A percentile compares a stretch with the other conserved stretches of the same genome.
Conservation (phyloP, 1,284 basidiomycete species). For the Vanrija pseudolonga region DNA sequence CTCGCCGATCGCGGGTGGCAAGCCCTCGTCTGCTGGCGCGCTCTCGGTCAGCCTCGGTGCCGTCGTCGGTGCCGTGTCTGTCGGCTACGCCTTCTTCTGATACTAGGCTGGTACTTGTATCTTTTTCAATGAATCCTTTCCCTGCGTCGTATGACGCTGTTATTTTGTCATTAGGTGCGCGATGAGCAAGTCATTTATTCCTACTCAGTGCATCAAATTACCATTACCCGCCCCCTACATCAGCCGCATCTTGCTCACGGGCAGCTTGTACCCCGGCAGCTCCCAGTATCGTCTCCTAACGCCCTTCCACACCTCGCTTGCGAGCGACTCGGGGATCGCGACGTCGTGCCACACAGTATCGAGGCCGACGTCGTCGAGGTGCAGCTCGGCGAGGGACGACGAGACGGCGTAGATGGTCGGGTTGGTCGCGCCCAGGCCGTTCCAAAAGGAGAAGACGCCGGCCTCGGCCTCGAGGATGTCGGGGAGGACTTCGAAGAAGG, state of each 20-base stretch:
- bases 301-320: conserved; percentile 49
- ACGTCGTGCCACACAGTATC: conserved; percentile 48
- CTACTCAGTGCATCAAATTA: neutral
- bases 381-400: conserved; percentile 77
- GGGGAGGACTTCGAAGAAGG: conserved; percentile 80
- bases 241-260: conserved; percentile 40
- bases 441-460: conserved; percentile 91
- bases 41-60: no score
- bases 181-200: no score
- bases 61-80: no score
- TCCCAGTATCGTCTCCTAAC: conserved; percentile 49
- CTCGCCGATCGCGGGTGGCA: no score
- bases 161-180: no score
- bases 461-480: conserved; percentile 72
- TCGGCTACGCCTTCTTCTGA: no score
- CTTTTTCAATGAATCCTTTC: no score
- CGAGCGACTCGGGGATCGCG: conserved; percentile 41
- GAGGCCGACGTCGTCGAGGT: conserved; percentile 72
- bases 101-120: no score
- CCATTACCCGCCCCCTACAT: neutral
- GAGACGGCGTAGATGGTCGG: conserved; percentile 88
- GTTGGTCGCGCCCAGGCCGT: conserved; percentile 92
- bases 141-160: no score
- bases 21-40: no score
- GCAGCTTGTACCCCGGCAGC: conserved; percentile 46